Percentiles rank a stretch among this genome's conserved stretches.
These are phyloP conservation scores for Xylaria sp. DNA, from an alignment of 495 filamentous ascomycete species.

Conservation along the genomic window DNA sequence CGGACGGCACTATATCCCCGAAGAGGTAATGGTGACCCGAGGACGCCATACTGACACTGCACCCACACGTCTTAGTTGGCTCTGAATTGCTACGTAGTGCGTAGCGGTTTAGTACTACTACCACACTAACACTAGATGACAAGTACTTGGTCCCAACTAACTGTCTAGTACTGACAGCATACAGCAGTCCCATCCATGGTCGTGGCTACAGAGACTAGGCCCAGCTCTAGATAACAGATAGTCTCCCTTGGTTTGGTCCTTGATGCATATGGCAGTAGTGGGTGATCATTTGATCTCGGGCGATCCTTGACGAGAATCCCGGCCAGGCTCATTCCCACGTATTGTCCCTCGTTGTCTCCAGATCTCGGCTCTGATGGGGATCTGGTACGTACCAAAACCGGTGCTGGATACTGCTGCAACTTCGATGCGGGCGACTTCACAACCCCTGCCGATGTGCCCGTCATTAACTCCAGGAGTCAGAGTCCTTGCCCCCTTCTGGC, in stretches of 20 bases:
- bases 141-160: conserved; percentile 9
- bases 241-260: conserved; percentile 5
- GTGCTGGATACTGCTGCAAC: conserved; percentile 21
- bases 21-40: conserved; percentile 43
- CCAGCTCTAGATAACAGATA: conserved; percentile 1
- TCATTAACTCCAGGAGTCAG: conserved; percentile 27
- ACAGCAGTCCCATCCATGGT: neutral
- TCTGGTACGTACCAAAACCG: conserved; percentile 21
- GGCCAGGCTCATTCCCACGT: conserved; percentile 8
- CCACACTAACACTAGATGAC: conserved; percentile 30
- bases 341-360: conserved; percentile 4
- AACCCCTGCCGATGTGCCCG: conserved; percentile 23
- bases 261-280: conserved; percentile 12
- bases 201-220: neutral
- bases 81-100: conserved; percentile 15
- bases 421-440: conserved; percentile 23
- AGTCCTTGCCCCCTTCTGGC: conserved; percentile 34
- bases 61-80: conserved; percentile 31
- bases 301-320: conserved; percentile 20
- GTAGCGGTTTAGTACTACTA: conserved; percentile 19
- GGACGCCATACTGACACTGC: conserved; percentile 35
- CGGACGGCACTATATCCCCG: conserved; percentile 38
- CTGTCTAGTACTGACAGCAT: neutral
- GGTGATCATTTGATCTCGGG: conserved; percentile 23
- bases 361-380: conserved; percentile 23